Percentiles rank a stretch among this genome's conserved stretches.
phyloP scores from a whole-genome alignment of 441 rosid genomes.

The Croton setiger region DNA sequence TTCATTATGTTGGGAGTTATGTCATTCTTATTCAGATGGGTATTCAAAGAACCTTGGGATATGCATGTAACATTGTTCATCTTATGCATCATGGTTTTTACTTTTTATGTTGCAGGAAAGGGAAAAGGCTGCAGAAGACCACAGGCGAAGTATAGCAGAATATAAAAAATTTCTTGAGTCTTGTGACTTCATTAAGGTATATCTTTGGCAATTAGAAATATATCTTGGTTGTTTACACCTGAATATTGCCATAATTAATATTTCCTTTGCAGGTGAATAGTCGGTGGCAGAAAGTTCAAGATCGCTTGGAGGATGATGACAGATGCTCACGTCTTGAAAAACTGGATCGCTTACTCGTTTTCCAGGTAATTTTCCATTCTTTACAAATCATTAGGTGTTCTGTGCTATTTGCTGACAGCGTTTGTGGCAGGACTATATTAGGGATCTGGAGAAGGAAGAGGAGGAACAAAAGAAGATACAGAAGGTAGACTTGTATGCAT shows the following conservation, averaged over 20 bases:
- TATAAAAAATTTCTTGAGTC: slow-evolving; percentile 72
- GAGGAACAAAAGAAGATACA: slow-evolving; percentile 86
- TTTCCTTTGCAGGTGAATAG: slow-evolving; percentile 57
- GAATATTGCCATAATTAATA: slow-evolving; percentile 12
- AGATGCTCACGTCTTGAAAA: slow-evolving; percentile 83
- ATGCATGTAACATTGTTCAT: neutral
- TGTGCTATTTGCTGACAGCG: slow-evolving; percentile 24
- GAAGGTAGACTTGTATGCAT: slow-evolving; percentile 50
- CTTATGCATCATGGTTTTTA: slow-evolving; percentile 4
- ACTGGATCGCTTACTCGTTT: slow-evolving; percentile 80
- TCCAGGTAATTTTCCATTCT: slow-evolving; percentile 48
- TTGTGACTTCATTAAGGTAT: slow-evolving; percentile 90
- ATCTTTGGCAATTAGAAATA: neutral
- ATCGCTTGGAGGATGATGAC: slow-evolving; percentile 91
- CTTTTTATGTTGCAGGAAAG: slow-evolving; percentile 58
- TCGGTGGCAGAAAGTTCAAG: slow-evolving; percentile 95
- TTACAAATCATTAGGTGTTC: neutral
- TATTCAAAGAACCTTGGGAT: neutral
- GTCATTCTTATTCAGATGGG: slow-evolving; percentile 1
- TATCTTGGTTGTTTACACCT: slow-evolving; percentile 8
- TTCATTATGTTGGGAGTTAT: neutral
- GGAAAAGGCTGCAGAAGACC: slow-evolving; percentile 87
- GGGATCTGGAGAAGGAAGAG: slow-evolving; percentile 87
- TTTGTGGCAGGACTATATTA: slow-evolving; percentile 71
- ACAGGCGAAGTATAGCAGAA: slow-evolving; percentile 58